These are phyloP conservation scores for Pseudogymnoascus sp. DNA, from an alignment of 2,329 filamentous ascomycete genomes.

Conservation along the genomic window DNA sequence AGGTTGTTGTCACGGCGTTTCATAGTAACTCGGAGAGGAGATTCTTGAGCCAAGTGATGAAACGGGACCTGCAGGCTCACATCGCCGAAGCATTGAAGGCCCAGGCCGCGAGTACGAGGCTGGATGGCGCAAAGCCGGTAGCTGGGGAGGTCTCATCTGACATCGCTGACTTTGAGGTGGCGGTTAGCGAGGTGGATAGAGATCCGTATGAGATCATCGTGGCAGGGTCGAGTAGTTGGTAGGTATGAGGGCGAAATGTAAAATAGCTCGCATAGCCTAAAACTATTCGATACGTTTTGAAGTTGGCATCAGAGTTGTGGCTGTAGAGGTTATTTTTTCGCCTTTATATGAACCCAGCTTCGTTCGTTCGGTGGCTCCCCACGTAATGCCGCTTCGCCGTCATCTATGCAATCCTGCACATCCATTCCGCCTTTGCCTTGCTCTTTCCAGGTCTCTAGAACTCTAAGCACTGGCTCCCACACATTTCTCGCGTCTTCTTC, in stretches of 20 bases:
- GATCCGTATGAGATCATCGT: slow-evolving; percentile 78
- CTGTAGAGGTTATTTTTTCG: slow-evolving; percentile 8
- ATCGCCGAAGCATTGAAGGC: slow-evolving; percentile 50
- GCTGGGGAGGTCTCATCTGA: slow-evolving; percentile 14
- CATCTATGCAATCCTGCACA: slow-evolving; percentile 28
- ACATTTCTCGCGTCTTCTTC: slow-evolving; percentile 50
- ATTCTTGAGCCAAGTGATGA: slow-evolving; percentile 67
- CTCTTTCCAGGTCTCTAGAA: slow-evolving; percentile 27
- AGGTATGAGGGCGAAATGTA: neutral
- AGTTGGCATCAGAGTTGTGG: neutral
- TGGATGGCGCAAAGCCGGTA: slow-evolving; percentile 21
- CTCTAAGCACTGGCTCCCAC: slow-evolving; percentile 36
- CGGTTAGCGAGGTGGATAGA: slow-evolving; percentile 70
- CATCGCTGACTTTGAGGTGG: slow-evolving; percentile 40
- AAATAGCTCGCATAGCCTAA: neutral
- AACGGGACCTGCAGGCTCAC: slow-evolving; percentile 51
- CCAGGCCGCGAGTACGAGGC: slow-evolving; percentile 28
- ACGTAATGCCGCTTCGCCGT: slow-evolving; percentile 27
- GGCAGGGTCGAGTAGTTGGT: slow-evolving; percentile 5
- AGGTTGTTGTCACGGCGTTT: slow-evolving; percentile 75
- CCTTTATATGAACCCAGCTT: slow-evolving; percentile 20
- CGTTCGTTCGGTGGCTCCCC: slow-evolving; percentile 15
- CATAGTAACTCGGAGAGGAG: slow-evolving; percentile 89
- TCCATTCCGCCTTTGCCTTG: slow-evolving; percentile 27
- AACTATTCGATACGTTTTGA: neutral